These are phyloP conservation scores for Taiozyma onychis DNA, from an alignment of 1,139 yeast species.

Conservation along the genomic window DNA sequence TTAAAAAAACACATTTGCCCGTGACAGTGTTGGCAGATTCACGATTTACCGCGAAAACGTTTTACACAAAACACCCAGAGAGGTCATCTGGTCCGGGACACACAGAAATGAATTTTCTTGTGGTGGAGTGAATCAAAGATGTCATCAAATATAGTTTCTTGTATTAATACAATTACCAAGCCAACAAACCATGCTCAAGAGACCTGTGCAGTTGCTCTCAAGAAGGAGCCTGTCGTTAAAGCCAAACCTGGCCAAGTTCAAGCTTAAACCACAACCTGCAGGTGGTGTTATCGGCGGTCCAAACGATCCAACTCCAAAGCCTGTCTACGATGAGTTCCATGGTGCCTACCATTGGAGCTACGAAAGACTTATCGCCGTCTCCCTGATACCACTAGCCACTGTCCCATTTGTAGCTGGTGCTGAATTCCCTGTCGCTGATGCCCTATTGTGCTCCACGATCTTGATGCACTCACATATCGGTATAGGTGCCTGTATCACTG, in stretches of 20 bases:
- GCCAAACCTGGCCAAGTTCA: constrained; percentile 43
- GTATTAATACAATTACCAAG: not conserved
- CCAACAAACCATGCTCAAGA: not conserved
- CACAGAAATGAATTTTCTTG: not conserved
- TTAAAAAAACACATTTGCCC: constrained; percentile 12
- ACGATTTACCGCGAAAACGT: not conserved
- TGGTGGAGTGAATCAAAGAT: not conserved
- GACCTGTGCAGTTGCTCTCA: constrained; percentile 2
- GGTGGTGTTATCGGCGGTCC: constrained; percentile 68
- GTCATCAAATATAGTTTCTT: not conserved
- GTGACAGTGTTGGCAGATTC: constrained; percentile 1
- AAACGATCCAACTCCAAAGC: constrained; percentile 72
- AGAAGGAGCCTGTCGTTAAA: constrained; percentile 9
- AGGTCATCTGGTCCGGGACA: not conserved
- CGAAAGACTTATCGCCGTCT: constrained; percentile 62
- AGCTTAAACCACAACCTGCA: constrained; percentile 57
- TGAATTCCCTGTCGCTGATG: constrained; percentile 63
- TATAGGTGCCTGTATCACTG: constrained; percentile 79
- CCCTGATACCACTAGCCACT: constrained; percentile 68
- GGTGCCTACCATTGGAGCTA: constrained; percentile 91
- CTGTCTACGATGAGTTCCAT: constrained; percentile 54
- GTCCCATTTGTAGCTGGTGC: constrained; percentile 70
- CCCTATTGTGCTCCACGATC: constrained; percentile 55
- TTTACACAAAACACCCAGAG: not conserved
- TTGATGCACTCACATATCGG: constrained; percentile 79